Evolutionary conservation across 306 rosid genomes (phyloP), one percentile per base, ranked within the genome.

Genomic region (Casuarina glauca): DNA sequence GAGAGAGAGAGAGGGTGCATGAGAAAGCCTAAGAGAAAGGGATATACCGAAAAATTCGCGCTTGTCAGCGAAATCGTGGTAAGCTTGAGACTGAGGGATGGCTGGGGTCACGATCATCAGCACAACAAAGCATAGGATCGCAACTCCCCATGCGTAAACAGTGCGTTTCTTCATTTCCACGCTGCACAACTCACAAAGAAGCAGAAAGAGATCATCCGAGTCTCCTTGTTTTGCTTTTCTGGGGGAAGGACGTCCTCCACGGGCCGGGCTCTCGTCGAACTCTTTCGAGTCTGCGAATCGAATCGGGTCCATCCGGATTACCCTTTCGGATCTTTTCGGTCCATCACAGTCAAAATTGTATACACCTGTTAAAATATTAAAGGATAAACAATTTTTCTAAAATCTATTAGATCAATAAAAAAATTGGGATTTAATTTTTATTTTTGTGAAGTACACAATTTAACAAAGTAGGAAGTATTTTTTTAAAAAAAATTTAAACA

Each of bases 1-100:
- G 46, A 19, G 7, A 67, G 63, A 55, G 20, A 9, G 41, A 48
- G 4, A 58, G 11, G 64, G 39, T 58, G 39, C 3, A 20, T 32
- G 26, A 26, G 61, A 0, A 71, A 39, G 45, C 53, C 78, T 44
- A 26, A 52, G 39, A 78, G 26, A 46, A 69, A 71, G 11, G 64
- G 5, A 67, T 0, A 6, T 73, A 94, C 98, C 97, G 12, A 94
- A 81, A 84, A 87, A 90, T 19, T 48, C 74, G 84, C 97, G 93
- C 17, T 92, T 87, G 74, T 94, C 98, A 41, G 97, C 96, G 74
- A 94, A 94, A 84, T 92, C 79, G 54, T 94, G 97, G 72, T 92
- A 94, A 4, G 81, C 88, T 82, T 94, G 89, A 17, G 89, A 81
- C 87, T 94, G 97, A 50, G 93, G 97, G 68, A 94, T 90, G 19